Conservation (phyloP, 495 filamentous ascomycete genomes). For the Tetracladium setigerum region DNA sequence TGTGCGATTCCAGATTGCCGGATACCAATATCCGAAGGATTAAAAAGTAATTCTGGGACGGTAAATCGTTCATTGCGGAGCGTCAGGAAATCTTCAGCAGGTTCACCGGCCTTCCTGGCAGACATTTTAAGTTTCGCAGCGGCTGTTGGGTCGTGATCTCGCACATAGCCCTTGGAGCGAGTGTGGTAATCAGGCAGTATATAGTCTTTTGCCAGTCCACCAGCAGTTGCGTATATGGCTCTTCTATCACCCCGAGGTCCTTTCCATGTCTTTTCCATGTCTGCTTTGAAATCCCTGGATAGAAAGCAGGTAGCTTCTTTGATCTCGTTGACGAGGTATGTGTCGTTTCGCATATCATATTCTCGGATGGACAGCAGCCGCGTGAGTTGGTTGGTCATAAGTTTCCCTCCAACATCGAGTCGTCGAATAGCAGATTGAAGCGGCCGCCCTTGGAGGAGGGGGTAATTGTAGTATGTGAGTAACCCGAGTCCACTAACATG, state of each 20-base stretch:
- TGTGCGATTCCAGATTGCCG: conserved; percentile 77
- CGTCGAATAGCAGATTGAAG: conserved; percentile 76
- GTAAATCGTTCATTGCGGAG: conserved; percentile 87
- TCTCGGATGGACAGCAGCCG: conserved; percentile 83
- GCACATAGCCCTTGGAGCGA: conserved; percentile 59
- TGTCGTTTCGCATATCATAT: conserved; percentile 91
- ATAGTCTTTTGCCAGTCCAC: conserved; percentile 82
- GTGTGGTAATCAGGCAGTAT: conserved; percentile 88
- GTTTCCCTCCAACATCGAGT: conserved; percentile 86
- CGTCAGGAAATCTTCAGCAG: conserved; percentile 75
- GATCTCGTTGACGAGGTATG: conserved; percentile 87
- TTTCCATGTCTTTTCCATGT: conserved; percentile 82
- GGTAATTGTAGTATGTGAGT: conserved; percentile 89
- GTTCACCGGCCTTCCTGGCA: conserved; percentile 43
- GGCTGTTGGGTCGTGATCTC: conserved; percentile 65
- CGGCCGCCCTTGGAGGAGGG: conserved; percentile 71
- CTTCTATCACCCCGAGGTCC: conserved; percentile 49
- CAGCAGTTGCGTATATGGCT: conserved; percentile 30
- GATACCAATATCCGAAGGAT: conserved; percentile 78
- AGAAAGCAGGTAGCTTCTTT: conserved; percentile 89
- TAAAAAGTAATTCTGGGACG: conserved; percentile 86
- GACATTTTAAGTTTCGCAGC: conserved; percentile 48
- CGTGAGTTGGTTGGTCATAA: conserved; percentile 91
- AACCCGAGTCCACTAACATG: conserved; percentile 83
- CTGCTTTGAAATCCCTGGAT: conserved; percentile 64